These are phyloP conservation scores for Boletus smithii DNA, from an alignment of 1,284 basidiomycete genomes.

Conservation along the genomic window DNA sequence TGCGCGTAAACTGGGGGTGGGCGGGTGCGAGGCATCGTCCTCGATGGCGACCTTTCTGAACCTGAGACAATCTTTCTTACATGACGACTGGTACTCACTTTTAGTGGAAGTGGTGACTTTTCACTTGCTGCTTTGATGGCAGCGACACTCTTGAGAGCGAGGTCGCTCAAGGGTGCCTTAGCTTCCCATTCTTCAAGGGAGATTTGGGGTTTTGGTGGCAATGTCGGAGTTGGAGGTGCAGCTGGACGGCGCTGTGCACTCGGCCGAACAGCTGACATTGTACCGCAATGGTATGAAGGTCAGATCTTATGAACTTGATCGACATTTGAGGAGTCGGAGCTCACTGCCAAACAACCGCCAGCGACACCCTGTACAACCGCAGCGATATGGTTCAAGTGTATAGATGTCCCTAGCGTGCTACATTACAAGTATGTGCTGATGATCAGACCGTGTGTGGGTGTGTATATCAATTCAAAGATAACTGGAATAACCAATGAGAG, in stretches of 20 bases:
- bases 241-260: slow-evolving; percentile 26
- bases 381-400: background rate
- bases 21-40: slow-evolving; percentile 39
- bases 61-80: slow-evolving; percentile 13
- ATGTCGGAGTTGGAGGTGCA: slow-evolving; percentile 24
- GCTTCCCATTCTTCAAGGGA: slow-evolving; percentile 88
- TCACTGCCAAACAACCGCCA: slow-evolving; percentile 3
- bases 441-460: background rate
- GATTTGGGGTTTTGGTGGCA: slow-evolving; percentile 42
- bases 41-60: slow-evolving; percentile 37
- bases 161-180: slow-evolving; percentile 70
- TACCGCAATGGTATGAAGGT: background rate
- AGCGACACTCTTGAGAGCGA: slow-evolving; percentile 65
- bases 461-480: slow-evolving; percentile 12
- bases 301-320: background rate
- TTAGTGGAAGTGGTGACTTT: slow-evolving; percentile 61
- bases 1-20: slow-evolving; percentile 39
- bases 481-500: background rate
- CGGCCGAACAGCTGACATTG: slow-evolving; percentile 25
- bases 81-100: slow-evolving; percentile 49
- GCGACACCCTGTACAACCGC: too few relatives aligned
- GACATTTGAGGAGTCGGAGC: too few relatives aligned
- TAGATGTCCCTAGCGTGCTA: slow-evolving; percentile 9
- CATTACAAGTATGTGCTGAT: slow-evolving; percentile 9
- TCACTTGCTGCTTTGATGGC: slow-evolving; percentile 63